Conservation (phyloP, 2,329 filamentous ascomycete genomes). For the Pleoardoris graminearum region DNA sequence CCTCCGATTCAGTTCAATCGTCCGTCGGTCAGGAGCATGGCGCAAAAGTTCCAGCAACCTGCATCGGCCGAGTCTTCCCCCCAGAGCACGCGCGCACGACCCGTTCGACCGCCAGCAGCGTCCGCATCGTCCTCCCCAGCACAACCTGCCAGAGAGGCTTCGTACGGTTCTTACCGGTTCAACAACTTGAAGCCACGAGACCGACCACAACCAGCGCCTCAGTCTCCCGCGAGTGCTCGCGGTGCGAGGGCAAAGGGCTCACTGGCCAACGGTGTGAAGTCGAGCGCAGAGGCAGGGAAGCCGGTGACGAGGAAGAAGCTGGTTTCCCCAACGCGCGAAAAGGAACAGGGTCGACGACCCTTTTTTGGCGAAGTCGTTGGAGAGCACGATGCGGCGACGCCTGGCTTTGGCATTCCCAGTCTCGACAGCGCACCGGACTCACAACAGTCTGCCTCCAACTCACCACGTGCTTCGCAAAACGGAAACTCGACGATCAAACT, state of each 20-base stretch:
- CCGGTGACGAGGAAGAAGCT: slow-evolving; percentile 30
- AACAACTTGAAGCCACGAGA: slow-evolving; percentile 43
- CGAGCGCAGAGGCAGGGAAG: slow-evolving; percentile 30
- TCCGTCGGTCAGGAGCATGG: slow-evolving; percentile 44
- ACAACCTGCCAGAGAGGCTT: slow-evolving; percentile 32
- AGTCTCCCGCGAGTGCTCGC: slow-evolving; percentile 30
- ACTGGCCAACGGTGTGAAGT: slow-evolving; percentile 23
- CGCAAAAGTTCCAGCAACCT: slow-evolving; percentile 43
- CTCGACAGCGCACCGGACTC: slow-evolving; percentile 18
- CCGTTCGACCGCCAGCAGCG: slow-evolving; percentile 13
- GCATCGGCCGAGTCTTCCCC: slow-evolving; percentile 35
- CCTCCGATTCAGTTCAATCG: slow-evolving; percentile 27
- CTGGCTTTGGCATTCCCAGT: slow-evolving; percentile 41
- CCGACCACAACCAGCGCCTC: slow-evolving; percentile 40
- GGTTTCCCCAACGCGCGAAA: slow-evolving; percentile 27
- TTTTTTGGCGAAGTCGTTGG: slow-evolving; percentile 44
- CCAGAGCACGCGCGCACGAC: slow-evolving; percentile 17
- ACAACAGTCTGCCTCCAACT: slow-evolving; percentile 15
- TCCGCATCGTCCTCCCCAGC: slow-evolving; percentile 25
- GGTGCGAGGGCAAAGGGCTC: slow-evolving; percentile 15
- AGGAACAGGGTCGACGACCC: slow-evolving; percentile 34
- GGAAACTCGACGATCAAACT: slow-evolving; percentile 14
- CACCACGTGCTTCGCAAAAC: slow-evolving; percentile 9
- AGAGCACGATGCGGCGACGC: slow-evolving; percentile 33
- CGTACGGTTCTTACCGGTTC: slow-evolving; percentile 42